These are phyloP conservation scores for Taphrina flavorubra DNA, from an alignment of 1,139 yeast genomes.

Conservation along the genomic window DNA sequence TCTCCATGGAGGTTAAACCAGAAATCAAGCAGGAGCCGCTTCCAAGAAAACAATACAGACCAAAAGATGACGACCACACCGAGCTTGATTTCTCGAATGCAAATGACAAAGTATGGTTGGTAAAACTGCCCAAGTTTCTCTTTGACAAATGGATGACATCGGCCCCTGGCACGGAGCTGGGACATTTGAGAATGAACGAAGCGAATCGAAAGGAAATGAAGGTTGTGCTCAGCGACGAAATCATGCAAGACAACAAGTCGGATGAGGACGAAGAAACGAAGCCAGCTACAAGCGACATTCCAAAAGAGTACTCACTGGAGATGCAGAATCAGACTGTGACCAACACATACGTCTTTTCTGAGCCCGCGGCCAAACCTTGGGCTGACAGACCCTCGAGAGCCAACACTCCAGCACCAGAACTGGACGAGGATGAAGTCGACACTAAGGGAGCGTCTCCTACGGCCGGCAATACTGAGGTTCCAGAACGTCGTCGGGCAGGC, in stretches of 20 bases:
- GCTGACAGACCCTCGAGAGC: constrained; percentile 34
- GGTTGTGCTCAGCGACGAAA: constrained; percentile 28
- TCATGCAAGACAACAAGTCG: neutral
- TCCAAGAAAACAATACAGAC: constrained; percentile 40
- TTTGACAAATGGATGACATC: constrained; percentile 77
- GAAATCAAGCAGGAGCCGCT: constrained; percentile 42
- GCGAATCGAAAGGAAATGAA: constrained; percentile 36
- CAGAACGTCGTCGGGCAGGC: constrained; percentile 22
- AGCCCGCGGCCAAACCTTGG: constrained; percentile 60
- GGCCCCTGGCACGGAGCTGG: constrained; percentile 38
- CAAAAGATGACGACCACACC: constrained; percentile 51
- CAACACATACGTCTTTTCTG: constrained; percentile 89
- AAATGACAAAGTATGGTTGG: constrained; percentile 78
- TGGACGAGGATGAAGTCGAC: neutral
- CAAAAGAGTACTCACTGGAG: constrained; percentile 81
- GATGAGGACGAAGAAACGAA: neutral
- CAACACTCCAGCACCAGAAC: constrained; percentile 10
- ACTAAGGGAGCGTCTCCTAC: neutral
- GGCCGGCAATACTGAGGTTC: neutral
- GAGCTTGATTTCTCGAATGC: constrained; percentile 53
- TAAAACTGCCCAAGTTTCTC: constrained; percentile 83
- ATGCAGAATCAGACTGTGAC: constrained; percentile 75
- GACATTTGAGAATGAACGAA: constrained; percentile 33
- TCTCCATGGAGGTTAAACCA: constrained; percentile 21
- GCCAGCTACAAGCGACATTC: constrained; percentile 57